A percentile compares a stretch with the other conserved stretches of the same genome.
Evolutionary conservation across 2,329 filamentous ascomycete species (phyloP).

Genomic region (Xylariaceae sp.): DNA sequence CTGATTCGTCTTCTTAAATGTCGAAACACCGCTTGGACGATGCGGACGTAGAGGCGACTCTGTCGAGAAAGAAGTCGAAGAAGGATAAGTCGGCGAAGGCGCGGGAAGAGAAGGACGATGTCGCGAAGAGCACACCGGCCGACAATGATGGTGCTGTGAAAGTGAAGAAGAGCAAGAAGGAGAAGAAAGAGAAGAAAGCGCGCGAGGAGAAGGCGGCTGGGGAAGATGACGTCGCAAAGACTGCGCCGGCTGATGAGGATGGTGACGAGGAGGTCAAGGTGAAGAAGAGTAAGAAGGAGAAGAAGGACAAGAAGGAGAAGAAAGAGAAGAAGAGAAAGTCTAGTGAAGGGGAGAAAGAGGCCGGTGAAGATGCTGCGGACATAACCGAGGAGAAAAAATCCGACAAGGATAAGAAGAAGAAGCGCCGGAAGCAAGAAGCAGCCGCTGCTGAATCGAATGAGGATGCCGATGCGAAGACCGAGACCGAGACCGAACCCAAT

Average conservation of each 20-base stretch:
- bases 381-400: constrained; percentile 24
- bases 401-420: constrained; percentile 31
- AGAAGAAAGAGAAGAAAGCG: constrained; percentile 19
- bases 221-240: constrained; percentile 11
- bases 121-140: neutral
- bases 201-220: constrained; percentile 28
- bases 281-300: constrained; percentile 20
- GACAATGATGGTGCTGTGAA: constrained; percentile 12
- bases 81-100: constrained; percentile 33
- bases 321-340: constrained; percentile 28
- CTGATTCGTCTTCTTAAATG: constrained; percentile 19
- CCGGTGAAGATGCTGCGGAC: constrained; percentile 17
- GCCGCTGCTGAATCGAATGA: constrained; percentile 16
- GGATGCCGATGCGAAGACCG: constrained; percentile 16
- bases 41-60: constrained; percentile 27
- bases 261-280: constrained; percentile 14
- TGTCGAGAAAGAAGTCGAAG: constrained; percentile 38
- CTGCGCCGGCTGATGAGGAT: neutral
- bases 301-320: constrained; percentile 10
- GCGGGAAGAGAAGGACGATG: constrained; percentile 13
- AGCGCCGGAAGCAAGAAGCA: constrained; percentile 29
- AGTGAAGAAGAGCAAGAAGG: constrained; percentile 32
- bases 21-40: constrained; percentile 32
- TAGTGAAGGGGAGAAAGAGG: constrained; percentile 20
- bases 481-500: constrained; percentile 2